Evolutionary conservation across 2,329 filamentous ascomycete species (phyloP), one percentile per base, ranked within the genome.

Genomic region (Stachybotrys echinatus): DNA sequence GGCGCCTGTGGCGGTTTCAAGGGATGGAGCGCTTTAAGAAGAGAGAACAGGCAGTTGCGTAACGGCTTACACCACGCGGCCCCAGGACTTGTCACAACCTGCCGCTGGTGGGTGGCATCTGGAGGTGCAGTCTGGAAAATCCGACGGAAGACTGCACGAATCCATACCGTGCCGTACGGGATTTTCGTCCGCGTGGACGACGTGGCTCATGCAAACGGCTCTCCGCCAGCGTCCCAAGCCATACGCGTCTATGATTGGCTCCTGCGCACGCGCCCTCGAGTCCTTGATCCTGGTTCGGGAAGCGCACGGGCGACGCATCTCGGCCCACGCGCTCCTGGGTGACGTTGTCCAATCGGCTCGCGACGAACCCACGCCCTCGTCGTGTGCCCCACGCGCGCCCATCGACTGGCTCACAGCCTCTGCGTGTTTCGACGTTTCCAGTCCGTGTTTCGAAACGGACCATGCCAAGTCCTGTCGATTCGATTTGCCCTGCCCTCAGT

Each of bases 191-290:
- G n/a, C n/a, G n/a, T n/a, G n/a, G n/a, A n/a, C n/a, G n/a, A n/a
- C n/a, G n/a, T n/a, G n/a, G n/a, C n/a, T n/a, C n/a, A n/a, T n/a
- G n/a, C n/a, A n/a, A n/a, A n/a, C n/a, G n/a, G n/a, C n/a, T n/a
- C n/a, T n/a, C n/a, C n/a, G n/a, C n/a, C n/a, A n/a, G n/a, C n/a
- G n/a, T n/a, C n/a, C n/a, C n/a, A n/a, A n/a, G 10, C 27, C 10
- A 34, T 34, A 23, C 46, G 38, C 46, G 48, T 47, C 45, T 23
- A 45, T 50, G 23, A 57, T 57, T 57, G 48, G 53, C 47, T 44
- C 39, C 23, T 20, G 40, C 45, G 42, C 47, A 52, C 52, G 47
- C 52, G 49, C 46, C 27, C 27, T n/a, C n/a, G n/a, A 34, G 27
- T n/a, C n/a, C n/a, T n/a, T n/a, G 27, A 34, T 14, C 27, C 27